A percentile compares a stretch with the other conserved stretches of the same genome.
Evolutionary conservation across 164 flowering plant genomes (phyloP).

Genomic region (Echeveria elegans): DNA sequence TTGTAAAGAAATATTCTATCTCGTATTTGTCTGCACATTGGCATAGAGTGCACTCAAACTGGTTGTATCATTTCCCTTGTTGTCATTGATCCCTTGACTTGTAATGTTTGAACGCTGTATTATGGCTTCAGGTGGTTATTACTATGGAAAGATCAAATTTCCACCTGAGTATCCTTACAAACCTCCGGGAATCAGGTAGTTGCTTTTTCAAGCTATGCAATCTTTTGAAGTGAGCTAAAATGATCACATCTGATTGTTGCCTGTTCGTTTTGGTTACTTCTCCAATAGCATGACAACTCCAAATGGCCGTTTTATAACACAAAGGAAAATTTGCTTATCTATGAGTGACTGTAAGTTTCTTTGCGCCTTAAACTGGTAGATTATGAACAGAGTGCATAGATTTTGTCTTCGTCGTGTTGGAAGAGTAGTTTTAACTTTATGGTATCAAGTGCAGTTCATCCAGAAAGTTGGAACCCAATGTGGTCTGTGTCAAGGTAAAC

Average conservation of each 20-base stretch:
- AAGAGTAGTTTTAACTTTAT: neutral
- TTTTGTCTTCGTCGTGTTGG: slow-evolving; percentile 3
- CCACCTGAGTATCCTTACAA: neutral
- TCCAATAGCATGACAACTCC: slow-evolving; percentile 88
- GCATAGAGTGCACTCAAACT: neutral
- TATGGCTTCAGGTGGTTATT: neutral
- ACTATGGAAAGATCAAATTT: neutral
- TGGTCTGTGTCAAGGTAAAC: slow-evolving; percentile 95
- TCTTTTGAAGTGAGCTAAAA: no score
- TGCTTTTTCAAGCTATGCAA: no score
- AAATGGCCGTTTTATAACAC: slow-evolving; percentile 86
- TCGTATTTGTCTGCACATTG: no score
- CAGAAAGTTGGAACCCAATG: slow-evolving; percentile 99
- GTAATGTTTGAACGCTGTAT: neutral
- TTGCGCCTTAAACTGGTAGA: neutral
- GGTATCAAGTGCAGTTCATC: slow-evolving; percentile 57
- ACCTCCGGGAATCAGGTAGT: neutral
- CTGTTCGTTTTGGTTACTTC: neutral
- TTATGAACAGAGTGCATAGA: neutral
- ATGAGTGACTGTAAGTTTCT: slow-evolving; percentile 92
- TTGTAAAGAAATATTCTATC: neutral
- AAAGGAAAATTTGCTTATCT: slow-evolving; percentile 86
- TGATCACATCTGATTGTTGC: neutral
- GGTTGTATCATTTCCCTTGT: neutral
- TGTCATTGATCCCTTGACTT: neutral